Conservation (phyloP, 108 stramenopile species). For the Ochromonas danica region DNA sequence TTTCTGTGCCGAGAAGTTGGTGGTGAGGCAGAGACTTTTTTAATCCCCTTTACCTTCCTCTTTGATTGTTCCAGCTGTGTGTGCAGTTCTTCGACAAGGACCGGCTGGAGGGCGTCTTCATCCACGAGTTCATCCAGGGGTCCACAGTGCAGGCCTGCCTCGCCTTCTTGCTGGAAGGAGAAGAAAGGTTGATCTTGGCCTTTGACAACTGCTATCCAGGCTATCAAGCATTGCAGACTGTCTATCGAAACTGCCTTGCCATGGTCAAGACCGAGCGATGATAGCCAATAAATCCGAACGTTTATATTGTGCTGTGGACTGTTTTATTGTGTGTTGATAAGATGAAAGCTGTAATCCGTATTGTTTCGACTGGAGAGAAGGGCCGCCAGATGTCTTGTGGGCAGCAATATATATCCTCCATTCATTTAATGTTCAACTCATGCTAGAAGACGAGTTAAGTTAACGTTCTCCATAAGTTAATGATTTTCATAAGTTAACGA, state of each 20-base stretch:
- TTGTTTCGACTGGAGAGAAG: too few species aligned
- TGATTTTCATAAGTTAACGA: too few species aligned
- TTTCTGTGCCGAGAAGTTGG: not conserved
- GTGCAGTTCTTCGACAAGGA: not conserved
- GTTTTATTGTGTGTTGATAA: too few species aligned
- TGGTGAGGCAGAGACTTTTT: not conserved
- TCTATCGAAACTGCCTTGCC: not conserved
- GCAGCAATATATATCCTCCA: too few species aligned
- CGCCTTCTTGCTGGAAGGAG: not conserved
- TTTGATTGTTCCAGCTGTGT: not conserved
- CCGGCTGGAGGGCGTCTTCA: slow-evolving; percentile 3
- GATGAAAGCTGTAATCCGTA: too few species aligned
- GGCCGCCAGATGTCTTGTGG: too few species aligned
- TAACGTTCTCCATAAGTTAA: too few species aligned
- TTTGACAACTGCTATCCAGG: slow-evolving; percentile 11
- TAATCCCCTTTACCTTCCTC: not conserved
- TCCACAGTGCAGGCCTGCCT: not conserved
- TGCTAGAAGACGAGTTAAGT: too few species aligned
- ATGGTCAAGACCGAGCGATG: too few species aligned
- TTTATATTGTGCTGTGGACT: too few species aligned
- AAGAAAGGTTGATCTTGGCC: not conserved
- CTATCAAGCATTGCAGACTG: not conserved
- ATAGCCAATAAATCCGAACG: too few species aligned
- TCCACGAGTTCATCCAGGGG: slow-evolving; percentile 13
- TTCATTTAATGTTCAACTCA: too few species aligned